phyloP scores from a whole-genome alignment of 257 asterid genomes.

The Scutellaria barbata region DNA sequence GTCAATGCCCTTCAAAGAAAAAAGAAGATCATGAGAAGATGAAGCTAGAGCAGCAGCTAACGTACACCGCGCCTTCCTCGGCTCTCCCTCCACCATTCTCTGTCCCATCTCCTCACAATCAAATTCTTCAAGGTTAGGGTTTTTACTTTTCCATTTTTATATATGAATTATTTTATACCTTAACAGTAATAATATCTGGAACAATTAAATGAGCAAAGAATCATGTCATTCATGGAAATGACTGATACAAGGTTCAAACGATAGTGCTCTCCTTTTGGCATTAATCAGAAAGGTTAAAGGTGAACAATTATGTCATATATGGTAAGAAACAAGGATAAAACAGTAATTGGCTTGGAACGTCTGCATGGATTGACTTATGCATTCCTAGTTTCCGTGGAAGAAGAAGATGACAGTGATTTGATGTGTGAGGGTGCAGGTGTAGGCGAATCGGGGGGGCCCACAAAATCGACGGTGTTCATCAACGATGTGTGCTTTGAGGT shows the following conservation, averaged over 20 bases:
- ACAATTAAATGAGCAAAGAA: conserved; percentile 19
- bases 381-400: background rate
- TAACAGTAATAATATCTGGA: background rate
- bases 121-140: conserved; percentile 44
- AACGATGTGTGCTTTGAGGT: conserved; percentile 92
- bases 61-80: conserved; percentile 29
- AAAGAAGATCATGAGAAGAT: conserved; percentile 50
- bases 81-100: conserved; percentile 31
- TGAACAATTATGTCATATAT: conserved; percentile 40
- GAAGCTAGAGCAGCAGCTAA: conserved; percentile 45
- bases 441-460: conserved; percentile 41
- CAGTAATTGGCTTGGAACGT: conserved; percentile 57
- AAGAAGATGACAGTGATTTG: conserved; percentile 37
- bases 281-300: conserved; percentile 31
- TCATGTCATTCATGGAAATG: conserved; percentile 54
- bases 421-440: conserved; percentile 54
- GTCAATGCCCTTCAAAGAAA: conserved; percentile 47
- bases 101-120: conserved; percentile 35
- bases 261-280: conserved; percentile 23
- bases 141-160: background rate
- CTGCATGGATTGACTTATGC: conserved; percentile 65
- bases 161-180: background rate
- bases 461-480: conserved; percentile 76
- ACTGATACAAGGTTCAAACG: conserved; percentile 38
- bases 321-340: conserved; percentile 46